Evolutionary conservation across 2,329 filamentous ascomycete species (phyloP).

Genomic region (Albophoma yamanashiensis): DNA sequence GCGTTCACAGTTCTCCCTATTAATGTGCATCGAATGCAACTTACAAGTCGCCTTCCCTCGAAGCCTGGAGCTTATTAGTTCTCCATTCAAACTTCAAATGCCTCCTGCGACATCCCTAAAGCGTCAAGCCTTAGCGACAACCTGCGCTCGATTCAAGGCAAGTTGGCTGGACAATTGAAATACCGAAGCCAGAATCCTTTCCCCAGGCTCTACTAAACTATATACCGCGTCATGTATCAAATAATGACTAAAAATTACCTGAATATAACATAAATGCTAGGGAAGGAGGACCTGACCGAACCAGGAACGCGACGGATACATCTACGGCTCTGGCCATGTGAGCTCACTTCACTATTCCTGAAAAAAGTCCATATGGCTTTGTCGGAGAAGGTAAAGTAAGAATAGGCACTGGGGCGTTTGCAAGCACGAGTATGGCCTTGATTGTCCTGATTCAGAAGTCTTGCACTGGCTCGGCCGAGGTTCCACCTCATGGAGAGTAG

Average conservation of each 20-base stretch:
- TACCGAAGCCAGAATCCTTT: neutral
- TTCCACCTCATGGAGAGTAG: neutral
- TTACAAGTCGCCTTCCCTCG: neutral
- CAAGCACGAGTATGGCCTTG: neutral
- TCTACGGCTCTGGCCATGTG: neutral
- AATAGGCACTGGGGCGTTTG: neutral
- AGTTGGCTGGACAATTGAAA: neutral
- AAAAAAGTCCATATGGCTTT: neutral
- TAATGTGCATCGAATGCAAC: conserved; percentile 5
- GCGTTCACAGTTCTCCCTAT: conserved; percentile 6
- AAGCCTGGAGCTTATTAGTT: neutral
- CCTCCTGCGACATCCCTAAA: conserved; percentile 1
- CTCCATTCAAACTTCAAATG: conserved; percentile 6
- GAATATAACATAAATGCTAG: neutral
- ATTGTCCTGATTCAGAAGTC: neutral
- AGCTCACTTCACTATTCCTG: neutral
- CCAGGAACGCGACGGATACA: neutral
- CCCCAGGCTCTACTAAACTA: neutral
- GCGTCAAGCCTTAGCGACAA: neutral
- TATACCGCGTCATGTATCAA: neutral
- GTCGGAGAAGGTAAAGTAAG: neutral
- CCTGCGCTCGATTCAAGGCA: neutral
- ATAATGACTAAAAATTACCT: neutral
- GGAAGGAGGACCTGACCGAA: neutral
- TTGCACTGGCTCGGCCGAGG: neutral